Evolutionary conservation across 805 yeast genomes (phyloP).

Genomic region (Candida manassasensis): DNA sequence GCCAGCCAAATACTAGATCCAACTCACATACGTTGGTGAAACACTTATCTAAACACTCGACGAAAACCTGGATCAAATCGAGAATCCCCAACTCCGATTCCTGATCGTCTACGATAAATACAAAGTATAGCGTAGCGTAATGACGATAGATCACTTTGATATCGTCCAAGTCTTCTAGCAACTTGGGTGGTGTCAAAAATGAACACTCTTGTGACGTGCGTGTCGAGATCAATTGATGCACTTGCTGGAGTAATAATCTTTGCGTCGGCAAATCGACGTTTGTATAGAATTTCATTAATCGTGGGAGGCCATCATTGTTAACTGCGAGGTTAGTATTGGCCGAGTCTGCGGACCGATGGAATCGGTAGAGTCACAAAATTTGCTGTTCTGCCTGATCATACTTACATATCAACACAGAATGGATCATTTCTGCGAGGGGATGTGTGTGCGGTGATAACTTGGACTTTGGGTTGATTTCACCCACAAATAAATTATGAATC

Average conservation of each 20-base stretch:
- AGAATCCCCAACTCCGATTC: conserved; percentile 92
- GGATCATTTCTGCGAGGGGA: too few species aligned
- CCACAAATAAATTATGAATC: too few species aligned
- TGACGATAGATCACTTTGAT: conserved; percentile 89
- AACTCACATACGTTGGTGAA: conserved; percentile 92
- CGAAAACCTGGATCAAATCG: conserved; percentile 94
- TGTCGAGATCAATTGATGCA: conserved; percentile 67
- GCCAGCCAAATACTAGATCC: conserved; percentile 98
- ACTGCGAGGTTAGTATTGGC: conserved; percentile 46
- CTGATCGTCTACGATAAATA: conserved; percentile 92
- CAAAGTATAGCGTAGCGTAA: conserved; percentile 94
- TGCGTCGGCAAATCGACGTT: conserved; percentile 86
- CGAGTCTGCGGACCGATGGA: too few species aligned
- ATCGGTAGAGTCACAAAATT: too few species aligned
- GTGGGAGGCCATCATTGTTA: conserved; percentile 85
- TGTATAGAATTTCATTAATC: conserved; percentile 86
- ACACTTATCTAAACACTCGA: conserved; percentile 88
- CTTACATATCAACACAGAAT: conserved; percentile 78
- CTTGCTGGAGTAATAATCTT: conserved; percentile 72
- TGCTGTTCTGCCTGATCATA: too few species aligned
- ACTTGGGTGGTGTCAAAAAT: conserved; percentile 84
- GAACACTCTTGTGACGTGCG: conserved; percentile 78
- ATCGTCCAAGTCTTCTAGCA: conserved; percentile 62
- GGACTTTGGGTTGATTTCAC: too few species aligned
- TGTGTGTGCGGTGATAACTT: too few species aligned